These are phyloP conservation scores for Trapa bicornis DNA, from an alignment of 345 rosid genomes.

Conservation along the genomic window DNA sequence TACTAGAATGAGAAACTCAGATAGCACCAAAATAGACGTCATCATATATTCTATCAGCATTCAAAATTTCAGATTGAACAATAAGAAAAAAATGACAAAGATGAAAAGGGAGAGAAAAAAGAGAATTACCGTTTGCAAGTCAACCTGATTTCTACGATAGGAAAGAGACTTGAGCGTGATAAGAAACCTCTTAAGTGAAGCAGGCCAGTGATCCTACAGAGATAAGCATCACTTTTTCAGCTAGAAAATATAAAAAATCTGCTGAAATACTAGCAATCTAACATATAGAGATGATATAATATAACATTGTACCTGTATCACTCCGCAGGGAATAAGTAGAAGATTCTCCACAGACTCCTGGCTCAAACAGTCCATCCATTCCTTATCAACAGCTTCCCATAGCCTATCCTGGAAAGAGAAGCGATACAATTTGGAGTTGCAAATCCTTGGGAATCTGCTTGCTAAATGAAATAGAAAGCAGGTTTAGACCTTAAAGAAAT, in stretches of 20 bases:
- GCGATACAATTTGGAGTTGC: not conserved
- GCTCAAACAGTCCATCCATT: slow-evolving; percentile 67
- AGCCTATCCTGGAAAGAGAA: slow-evolving; percentile 33
- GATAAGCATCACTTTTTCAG: not conserved
- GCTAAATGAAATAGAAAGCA: not conserved
- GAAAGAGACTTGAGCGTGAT: slow-evolving; percentile 45
- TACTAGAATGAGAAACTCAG: too few relatives aligned
- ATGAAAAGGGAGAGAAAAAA: not conserved
- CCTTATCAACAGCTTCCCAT: slow-evolving; percentile 66
- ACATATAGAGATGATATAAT: not conserved
- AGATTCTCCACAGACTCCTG: slow-evolving; percentile 47
- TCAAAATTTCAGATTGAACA: not conserved
- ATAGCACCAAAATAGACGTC: too few relatives aligned
- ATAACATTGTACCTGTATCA: slow-evolving; percentile 34
- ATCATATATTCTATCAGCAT: not conserved
- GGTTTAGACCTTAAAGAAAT: slow-evolving; percentile 52
- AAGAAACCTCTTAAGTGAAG: slow-evolving; percentile 60
- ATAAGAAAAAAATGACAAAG: not conserved
- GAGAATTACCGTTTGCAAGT: slow-evolving; percentile 32
- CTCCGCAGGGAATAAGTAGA: slow-evolving; percentile 65
- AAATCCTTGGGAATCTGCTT: not conserved
- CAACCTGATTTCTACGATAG: slow-evolving; percentile 56
- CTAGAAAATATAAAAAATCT: not conserved
- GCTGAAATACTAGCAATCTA: not conserved
- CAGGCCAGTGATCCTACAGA: slow-evolving; percentile 75